phyloP scores from a whole-genome alignment of 768 basidiomycete genomes.

The Mycena capillaripes region DNA sequence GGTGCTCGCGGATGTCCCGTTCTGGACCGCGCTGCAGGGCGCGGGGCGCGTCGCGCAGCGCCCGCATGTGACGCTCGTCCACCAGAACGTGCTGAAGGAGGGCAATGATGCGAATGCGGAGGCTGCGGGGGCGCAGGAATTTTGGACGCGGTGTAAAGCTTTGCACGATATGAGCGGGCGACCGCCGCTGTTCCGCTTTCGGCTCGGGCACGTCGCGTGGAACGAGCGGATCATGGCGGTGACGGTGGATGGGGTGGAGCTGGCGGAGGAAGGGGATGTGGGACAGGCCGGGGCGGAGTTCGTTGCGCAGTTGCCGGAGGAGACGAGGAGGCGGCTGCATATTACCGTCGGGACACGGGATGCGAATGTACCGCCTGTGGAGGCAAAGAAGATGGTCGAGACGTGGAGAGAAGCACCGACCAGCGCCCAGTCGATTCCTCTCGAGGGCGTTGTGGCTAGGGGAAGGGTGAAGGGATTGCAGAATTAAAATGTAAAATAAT shows the following conservation, averaged over 20 bases:
- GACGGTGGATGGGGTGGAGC: constrained; percentile 71
- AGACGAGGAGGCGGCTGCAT: constrained; percentile 73
- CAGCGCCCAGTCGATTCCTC: background rate
- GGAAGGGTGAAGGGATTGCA: background rate
- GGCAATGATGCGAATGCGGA: background rate
- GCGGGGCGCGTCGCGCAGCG: constrained; percentile 63
- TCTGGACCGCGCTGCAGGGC: constrained; percentile 65
- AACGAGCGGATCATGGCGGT: constrained; percentile 86
- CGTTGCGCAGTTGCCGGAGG: constrained; percentile 58
- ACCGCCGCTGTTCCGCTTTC: constrained; percentile 68
- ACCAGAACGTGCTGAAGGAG: constrained; percentile 60
- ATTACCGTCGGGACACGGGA: constrained; percentile 87
- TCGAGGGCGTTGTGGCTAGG: background rate
- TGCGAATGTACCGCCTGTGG: constrained; percentile 68
- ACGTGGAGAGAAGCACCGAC: constrained; percentile 51
- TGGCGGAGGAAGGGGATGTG: constrained; percentile 43
- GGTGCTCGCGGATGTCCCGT: constrained; percentile 54
- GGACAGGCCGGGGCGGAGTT: constrained; percentile 62
- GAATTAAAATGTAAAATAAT: background rate
- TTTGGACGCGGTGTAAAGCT: constrained; percentile 65
- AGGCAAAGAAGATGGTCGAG: constrained; percentile 77
- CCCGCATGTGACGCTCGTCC: constrained; percentile 93
- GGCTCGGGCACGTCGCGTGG: constrained; percentile 77
- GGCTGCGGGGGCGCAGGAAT: constrained; percentile 39
- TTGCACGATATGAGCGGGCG: constrained; percentile 50